Evolutionary conservation across 805 yeast species (phyloP).

Genomic region (Myxozyma udenii): DNA sequence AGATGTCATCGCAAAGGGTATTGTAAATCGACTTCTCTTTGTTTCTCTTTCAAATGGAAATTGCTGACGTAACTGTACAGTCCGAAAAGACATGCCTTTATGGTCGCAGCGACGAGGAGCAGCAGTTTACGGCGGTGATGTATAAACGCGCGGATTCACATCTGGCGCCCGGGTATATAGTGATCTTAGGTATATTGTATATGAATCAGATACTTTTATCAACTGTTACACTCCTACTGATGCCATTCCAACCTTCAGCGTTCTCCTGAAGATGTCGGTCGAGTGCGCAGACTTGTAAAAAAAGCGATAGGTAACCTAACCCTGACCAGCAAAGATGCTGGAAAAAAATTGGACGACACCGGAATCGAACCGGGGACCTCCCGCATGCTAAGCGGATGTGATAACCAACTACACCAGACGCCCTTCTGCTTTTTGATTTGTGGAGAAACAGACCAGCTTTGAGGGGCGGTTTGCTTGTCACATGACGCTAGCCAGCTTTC

Average conservation of each 20-base stretch:
- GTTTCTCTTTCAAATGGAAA: not conserved
- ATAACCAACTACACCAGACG: constrained; percentile 34
- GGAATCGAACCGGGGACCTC: constrained; percentile 35
- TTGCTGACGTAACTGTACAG: constrained; percentile 11
- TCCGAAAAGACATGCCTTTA: constrained; percentile 73
- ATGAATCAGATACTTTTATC: not conserved
- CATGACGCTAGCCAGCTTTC: no score
- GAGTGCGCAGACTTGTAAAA: not conserved
- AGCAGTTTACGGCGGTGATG: constrained; percentile 49
- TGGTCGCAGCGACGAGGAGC: constrained; percentile 63
- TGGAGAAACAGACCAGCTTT: no score
- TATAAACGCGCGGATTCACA: not conserved
- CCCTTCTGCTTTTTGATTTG: no score
- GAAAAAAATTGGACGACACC: constrained; percentile 31
- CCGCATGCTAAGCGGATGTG: constrained; percentile 35
- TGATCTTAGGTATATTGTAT: not conserved
- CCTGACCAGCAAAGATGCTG: no score
- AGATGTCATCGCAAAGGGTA: constrained; percentile 43
- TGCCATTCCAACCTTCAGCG: no score
- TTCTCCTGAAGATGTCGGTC: not conserved
- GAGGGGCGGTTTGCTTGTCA: no score
- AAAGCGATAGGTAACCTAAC: not conserved
- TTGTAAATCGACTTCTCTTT: not conserved
- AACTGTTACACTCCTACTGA: no score
- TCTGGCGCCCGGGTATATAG: not conserved